phyloP scores from a whole-genome alignment of 805 yeast genomes.

The Martiniozyma abietophila region DNA sequence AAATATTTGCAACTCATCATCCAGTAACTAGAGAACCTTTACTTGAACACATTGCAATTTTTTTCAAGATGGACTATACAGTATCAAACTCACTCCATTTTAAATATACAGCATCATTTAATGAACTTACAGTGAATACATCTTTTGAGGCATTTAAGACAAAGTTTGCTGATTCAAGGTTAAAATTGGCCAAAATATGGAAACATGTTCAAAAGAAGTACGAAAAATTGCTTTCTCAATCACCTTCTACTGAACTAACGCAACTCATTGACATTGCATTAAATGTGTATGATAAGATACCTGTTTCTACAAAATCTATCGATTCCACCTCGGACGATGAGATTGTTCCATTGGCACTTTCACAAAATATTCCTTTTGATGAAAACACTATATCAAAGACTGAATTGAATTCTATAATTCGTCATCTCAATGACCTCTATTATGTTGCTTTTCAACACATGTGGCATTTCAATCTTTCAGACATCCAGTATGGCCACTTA shows the following conservation, averaged over 20 bases:
- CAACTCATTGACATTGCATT: conserved; percentile 46
- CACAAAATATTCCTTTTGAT: neutral
- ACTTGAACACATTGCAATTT: conserved; percentile 56
- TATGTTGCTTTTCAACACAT: conserved; percentile 58
- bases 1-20: conserved; percentile 58
- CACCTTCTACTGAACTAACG: conserved; percentile 34
- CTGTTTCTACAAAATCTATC: conserved; percentile 35
- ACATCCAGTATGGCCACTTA: conserved; percentile 42
- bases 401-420: conserved; percentile 33
- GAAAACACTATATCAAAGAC: conserved; percentile 21
- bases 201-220: conserved; percentile 46
- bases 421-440: conserved; percentile 49
- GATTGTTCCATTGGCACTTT: neutral
- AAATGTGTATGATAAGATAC: conserved; percentile 54
- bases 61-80: conserved; percentile 63
- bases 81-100: conserved; percentile 67
- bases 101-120: conserved; percentile 59
- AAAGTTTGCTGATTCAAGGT: conserved; percentile 53
- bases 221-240: conserved; percentile 30
- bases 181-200: conserved; percentile 58
- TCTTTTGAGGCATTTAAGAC: conserved; percentile 53
- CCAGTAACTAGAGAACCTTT: conserved; percentile 65
- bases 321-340: no score
- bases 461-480: conserved; percentile 74
- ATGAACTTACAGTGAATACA: conserved; percentile 57